Conservation (phyloP, 2,329 filamentous ascomycete genomes). For the Metarhizium rileyi region DNA sequence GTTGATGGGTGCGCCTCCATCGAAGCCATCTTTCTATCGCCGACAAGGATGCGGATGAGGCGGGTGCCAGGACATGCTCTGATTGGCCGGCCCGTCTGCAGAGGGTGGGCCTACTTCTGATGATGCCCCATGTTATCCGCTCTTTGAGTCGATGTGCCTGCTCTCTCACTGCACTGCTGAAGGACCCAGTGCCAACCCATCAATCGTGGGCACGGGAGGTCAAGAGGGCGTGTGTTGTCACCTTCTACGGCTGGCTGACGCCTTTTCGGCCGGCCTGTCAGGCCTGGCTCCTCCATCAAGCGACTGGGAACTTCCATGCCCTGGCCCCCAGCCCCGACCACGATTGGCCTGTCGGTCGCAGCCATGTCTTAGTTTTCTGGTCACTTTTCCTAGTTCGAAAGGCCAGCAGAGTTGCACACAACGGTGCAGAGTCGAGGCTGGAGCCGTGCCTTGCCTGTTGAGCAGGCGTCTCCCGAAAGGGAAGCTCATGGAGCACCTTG, state of each 20-base stretch:
- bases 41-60: slow-evolving; percentile 5
- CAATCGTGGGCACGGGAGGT: neutral
- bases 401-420: neutral
- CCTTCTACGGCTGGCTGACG: slow-evolving; percentile 3
- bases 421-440: slow-evolving; percentile 8
- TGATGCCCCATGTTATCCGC: neutral
- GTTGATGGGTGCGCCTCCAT: slow-evolving; percentile 8
- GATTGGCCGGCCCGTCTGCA: neutral
- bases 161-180: neutral
- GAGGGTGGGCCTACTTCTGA: neutral
- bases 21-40: slow-evolving; percentile 9
- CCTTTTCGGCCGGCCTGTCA: slow-evolving; percentile 7
- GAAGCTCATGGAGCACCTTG: slow-evolving; percentile 6
- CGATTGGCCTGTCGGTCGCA: slow-evolving; percentile 3
- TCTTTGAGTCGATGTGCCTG: neutral
- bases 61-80: neutral
- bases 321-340: neutral
- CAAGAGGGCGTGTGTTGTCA: slow-evolving; percentile 1
- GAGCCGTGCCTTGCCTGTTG: neutral
- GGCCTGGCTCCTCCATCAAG: neutral
- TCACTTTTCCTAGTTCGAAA: neutral
- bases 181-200: neutral
- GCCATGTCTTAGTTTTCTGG: slow-evolving; percentile 4
- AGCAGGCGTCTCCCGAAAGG: slow-evolving; percentile 10
- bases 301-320: neutral